These are phyloP conservation scores for Ophioceras dolichostomum DNA, from an alignment of 2,329 filamentous ascomycete species.

Conservation along the genomic window DNA sequence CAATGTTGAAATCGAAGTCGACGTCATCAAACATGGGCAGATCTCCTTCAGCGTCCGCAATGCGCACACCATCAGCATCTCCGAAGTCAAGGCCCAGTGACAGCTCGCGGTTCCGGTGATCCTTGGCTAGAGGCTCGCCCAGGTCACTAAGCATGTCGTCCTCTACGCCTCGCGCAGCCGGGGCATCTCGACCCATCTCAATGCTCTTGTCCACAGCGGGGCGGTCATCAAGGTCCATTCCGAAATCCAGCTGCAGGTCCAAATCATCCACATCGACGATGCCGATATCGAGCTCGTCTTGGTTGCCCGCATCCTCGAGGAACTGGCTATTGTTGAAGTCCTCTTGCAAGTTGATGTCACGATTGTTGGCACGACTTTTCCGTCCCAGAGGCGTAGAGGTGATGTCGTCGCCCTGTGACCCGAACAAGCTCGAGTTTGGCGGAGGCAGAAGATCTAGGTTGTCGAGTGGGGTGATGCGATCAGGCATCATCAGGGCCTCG, in stretches of 20 bases:
- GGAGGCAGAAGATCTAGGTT: conserved; percentile 61
- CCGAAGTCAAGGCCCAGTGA: conserved; percentile 41
- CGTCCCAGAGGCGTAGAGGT: conserved; percentile 41
- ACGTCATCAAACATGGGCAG: conserved; percentile 45
- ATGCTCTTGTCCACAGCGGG: conserved; percentile 49
- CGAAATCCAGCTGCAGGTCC: conserved; percentile 63
- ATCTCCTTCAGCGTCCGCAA: conserved; percentile 53
- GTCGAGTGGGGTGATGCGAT: conserved; percentile 88
- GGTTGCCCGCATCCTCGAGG: conserved; percentile 51
- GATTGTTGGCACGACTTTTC: conserved; percentile 44
- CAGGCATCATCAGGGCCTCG: conserved; percentile 77
- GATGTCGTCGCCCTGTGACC: conserved; percentile 60
- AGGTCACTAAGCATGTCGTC: conserved; percentile 58
- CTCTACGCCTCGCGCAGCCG: conserved; percentile 52
- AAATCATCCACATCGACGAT: conserved; percentile 51
- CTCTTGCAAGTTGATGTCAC: conserved; percentile 57
- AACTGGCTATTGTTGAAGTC: conserved; percentile 70
- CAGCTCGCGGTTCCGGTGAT: conserved; percentile 40
- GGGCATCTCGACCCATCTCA: conserved; percentile 83
- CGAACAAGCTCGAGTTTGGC: conserved; percentile 74
- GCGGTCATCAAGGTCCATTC: conserved; percentile 59
- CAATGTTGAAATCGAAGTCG: conserved; percentile 55
- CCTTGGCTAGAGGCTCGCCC: conserved; percentile 40
- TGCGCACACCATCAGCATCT: conserved; percentile 37
- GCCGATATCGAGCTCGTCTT: conserved; percentile 40